Evolutionary conservation across 164 flowering plant genomes (phyloP), one percentile per base, ranked within the genome.

Genomic region (Magnolia changhungtana): DNA sequence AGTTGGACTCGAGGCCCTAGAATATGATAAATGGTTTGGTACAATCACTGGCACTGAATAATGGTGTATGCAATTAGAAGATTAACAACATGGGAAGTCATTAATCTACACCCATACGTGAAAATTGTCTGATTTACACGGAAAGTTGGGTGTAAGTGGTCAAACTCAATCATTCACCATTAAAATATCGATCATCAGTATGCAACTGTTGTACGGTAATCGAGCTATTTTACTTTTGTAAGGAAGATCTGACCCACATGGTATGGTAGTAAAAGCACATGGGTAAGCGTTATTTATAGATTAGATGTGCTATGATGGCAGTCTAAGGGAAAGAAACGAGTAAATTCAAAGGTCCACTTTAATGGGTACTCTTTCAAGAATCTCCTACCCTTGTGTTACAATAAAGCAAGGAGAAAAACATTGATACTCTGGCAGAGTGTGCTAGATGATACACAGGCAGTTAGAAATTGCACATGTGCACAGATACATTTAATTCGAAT

Each of bases 281-380:
- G 55, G 63, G 61, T 16, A 61, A 59, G 73, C 64, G 29, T 27
- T 37, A 50, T 70, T 70, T 50, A 23, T 20, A 70, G 18, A 31
- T 7, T 70, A 74, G 65, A 72, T 14, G 72, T 13, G 77, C 69
- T 69, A 79, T 79, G 75, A 79, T 79, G 72, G 29, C 72, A 78
- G 72, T 55, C 72, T 58, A 20, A 58, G 45, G 72, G 67, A 14
- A 75, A 72, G 59, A 50, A 72, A 74, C 37, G 23, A 50, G 61
- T 45, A 69, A 55, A 50, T 72, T 76, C 74, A 67, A 72, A 71
- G 68, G 68, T 73, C 59, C 31, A 9, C 75, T 79, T 67, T 75
- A 58, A 63, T 72, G 74, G 13, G 13, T 29, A 59, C 73, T 37
- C 65, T 29, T 19, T 64, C 45, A 27, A 21, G 64, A 45, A 68